phyloP scores from a whole-genome alignment of 148 eudicot genomes.

The Rhododendron griersonianum region DNA sequence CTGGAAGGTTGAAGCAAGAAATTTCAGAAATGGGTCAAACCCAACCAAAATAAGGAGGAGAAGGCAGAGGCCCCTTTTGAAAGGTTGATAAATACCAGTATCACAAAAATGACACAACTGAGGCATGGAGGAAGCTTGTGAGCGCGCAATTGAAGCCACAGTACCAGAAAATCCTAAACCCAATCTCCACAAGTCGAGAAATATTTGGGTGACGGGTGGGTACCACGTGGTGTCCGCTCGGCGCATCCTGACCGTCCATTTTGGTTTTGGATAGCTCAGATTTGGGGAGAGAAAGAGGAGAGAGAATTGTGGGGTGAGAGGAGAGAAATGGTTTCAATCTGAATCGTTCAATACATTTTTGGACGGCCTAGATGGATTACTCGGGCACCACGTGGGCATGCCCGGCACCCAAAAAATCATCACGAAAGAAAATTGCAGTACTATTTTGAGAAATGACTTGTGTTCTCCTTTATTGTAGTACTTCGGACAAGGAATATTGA shows the following conservation, averaged over 20 bases:
- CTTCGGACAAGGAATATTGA: not conserved
- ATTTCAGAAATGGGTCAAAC: not conserved
- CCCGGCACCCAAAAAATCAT: no score
- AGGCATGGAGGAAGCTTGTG: not conserved
- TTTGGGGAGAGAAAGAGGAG: no score
- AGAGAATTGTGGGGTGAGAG: no score
- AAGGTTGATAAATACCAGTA: not conserved
- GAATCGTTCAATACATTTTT: no score
- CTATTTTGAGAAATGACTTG: not conserved
- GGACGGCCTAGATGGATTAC: no score
- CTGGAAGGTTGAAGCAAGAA: slow-evolving; percentile 2
- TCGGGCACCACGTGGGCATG: no score
- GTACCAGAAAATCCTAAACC: not conserved
- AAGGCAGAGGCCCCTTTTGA: not conserved
- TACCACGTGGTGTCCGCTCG: no score
- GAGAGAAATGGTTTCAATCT: no score
- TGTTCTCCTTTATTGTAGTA: no score
- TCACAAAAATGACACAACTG: not conserved
- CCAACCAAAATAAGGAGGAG: slow-evolving; percentile 1
- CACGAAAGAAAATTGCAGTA: not conserved
- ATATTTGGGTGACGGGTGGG: no score
- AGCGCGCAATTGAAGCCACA: not conserved
- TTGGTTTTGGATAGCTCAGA: no score
- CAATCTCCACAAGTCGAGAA: not conserved
- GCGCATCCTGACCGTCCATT: no score